Evolutionary conservation across 805 yeast species (phyloP).

Genomic region (Candida palmyrensis): DNA sequence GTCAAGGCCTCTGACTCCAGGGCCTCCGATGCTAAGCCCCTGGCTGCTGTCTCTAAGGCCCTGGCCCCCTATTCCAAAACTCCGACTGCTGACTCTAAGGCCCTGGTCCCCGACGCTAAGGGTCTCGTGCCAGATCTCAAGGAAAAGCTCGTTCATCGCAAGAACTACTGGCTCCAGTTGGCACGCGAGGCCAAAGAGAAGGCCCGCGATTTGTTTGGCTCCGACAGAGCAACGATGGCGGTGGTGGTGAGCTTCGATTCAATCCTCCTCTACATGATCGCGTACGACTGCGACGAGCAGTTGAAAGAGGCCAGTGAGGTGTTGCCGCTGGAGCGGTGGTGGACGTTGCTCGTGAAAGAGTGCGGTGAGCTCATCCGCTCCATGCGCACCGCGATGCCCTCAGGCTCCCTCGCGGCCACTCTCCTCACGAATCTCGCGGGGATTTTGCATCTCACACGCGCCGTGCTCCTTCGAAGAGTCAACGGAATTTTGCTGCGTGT

Average conservation of each 20-base stretch:
- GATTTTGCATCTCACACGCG: constrained; percentile 23
- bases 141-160: constrained; percentile 5
- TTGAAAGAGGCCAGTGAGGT: constrained; percentile 19
- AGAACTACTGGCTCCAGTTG: constrained; percentile 16
- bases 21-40: not conserved
- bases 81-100: not conserved
- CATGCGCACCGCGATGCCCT: not conserved
- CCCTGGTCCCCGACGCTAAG: not conserved
- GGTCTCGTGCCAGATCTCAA: constrained; percentile 1
- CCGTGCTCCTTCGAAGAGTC: constrained; percentile 25
- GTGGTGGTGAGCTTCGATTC: constrained; percentile 24
- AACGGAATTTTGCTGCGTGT: constrained; percentile 20
- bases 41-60: not conserved
- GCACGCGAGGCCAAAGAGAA: constrained; percentile 13
- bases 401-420: not conserved
- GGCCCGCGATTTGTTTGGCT: constrained; percentile 8
- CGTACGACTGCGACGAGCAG: constrained; percentile 28
- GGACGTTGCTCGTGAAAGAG: constrained; percentile 23
- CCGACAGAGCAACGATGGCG: constrained; percentile 14
- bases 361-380: constrained; percentile 12
- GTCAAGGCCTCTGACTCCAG: not conserved
- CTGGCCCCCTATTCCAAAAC: too few species aligned
- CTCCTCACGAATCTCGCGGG: constrained; percentile 19
- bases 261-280: constrained; percentile 19
- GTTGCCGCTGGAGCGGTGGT: constrained; percentile 25